Conservation (phyloP, 805 yeast genomes). For the Deakozyma indianensis region DNA sequence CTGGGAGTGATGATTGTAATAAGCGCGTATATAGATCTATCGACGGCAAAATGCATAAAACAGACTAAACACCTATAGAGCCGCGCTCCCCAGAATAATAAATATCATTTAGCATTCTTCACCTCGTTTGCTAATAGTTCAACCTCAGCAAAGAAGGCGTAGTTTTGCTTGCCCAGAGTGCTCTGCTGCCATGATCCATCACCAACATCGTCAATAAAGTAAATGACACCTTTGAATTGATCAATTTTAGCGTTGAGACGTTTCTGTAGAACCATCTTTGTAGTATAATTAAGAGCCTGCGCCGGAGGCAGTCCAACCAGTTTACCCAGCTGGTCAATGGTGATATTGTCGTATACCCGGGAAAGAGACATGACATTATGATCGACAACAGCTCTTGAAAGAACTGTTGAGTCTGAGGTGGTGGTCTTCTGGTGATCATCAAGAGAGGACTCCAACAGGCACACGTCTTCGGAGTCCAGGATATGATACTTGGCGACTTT, state of each 20-base stretch:
- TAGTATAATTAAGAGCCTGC: background rate
- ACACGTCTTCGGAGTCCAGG: background rate
- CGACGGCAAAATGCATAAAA: too few relatives aligned
- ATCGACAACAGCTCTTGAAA: background rate
- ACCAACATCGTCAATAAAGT: background rate
- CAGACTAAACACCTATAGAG: too few relatives aligned
- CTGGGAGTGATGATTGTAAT: background rate
- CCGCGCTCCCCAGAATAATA: too few relatives aligned
- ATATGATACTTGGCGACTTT: background rate
- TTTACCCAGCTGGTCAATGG: background rate
- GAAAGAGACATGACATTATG: background rate
- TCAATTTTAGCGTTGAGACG: background rate
- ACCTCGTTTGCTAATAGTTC: background rate
- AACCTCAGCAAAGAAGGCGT: background rate
- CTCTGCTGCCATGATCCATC: background rate
- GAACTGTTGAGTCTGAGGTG: background rate
- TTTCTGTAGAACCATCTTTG: background rate
- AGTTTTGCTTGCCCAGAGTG: too few relatives aligned
- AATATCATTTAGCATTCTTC: too few relatives aligned
- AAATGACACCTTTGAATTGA: background rate
- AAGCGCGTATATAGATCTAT: too few relatives aligned
- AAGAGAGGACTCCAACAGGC: background rate
- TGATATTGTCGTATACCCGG: background rate
- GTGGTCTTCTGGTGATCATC: background rate
- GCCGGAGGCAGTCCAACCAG: background rate